Conservation (phyloP, 257 asterid species). For the Jacaranda copaia region DNA sequence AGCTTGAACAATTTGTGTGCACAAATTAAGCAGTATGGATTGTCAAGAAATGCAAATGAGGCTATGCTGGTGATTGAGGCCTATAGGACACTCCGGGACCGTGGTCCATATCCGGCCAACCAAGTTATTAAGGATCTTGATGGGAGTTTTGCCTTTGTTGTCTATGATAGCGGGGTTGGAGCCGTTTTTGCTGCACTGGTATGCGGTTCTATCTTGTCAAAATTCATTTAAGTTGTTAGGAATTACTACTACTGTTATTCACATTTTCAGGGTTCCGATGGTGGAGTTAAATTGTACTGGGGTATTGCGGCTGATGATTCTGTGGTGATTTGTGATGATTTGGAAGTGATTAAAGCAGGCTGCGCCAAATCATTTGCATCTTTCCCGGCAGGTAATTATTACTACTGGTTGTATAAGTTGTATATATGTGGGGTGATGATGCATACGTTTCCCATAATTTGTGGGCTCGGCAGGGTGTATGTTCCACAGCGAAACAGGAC, state of each 20-base stretch:
- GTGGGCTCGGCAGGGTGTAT: slow-evolving; percentile 64
- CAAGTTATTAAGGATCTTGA: slow-evolving; percentile 87
- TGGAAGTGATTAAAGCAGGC: slow-evolving; percentile 68
- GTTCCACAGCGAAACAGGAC: slow-evolving; percentile 79
- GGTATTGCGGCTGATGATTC: slow-evolving; percentile 91
- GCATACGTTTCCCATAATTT: not conserved
- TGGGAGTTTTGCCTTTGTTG: slow-evolving; percentile 78
- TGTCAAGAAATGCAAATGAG: slow-evolving; percentile 69
- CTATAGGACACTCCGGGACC: slow-evolving; percentile 76
- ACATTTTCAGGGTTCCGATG: slow-evolving; percentile 71
- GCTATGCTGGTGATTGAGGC: slow-evolving; percentile 88
- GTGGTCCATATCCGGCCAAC: slow-evolving; percentile 92
- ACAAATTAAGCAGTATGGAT: slow-evolving; percentile 74
- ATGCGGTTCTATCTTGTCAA: not conserved
- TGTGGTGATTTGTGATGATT: slow-evolving; percentile 83
- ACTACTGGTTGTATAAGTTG: not conserved
- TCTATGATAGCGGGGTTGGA: slow-evolving; percentile 71
- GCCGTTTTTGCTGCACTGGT: slow-evolving; percentile 86
- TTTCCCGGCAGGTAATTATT: slow-evolving; percentile 69
- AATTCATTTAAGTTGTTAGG: not conserved
- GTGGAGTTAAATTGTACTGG: slow-evolving; percentile 82
- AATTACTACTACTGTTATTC: too few relatives aligned
- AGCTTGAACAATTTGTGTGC: slow-evolving; percentile 73
- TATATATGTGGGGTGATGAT: not conserved
- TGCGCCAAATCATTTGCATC: slow-evolving; percentile 92